Percentiles rank a stretch among this genome's conserved stretches.
Conservation (phyloP, 2,329 filamentous ascomycete species). For the Didymella keratinophila region DNA sequence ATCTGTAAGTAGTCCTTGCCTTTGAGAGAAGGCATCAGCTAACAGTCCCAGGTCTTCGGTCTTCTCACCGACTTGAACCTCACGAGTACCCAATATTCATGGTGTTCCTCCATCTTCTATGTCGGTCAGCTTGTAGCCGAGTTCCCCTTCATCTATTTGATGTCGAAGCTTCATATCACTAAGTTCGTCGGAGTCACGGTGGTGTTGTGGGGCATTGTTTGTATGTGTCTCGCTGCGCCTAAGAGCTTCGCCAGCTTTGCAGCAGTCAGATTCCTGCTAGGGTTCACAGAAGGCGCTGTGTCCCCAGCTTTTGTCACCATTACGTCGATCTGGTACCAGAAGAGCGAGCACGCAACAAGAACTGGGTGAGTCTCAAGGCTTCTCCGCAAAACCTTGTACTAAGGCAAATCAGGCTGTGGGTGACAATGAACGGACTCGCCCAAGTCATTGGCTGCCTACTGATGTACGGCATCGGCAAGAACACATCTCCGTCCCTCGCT, state of each 20-base stretch:
- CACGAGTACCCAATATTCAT: conserved; percentile 58
- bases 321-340: conserved; percentile 47
- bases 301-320: conserved; percentile 58
- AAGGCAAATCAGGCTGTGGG: conserved; percentile 46
- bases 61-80: conserved; percentile 58
- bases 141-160: conserved; percentile 61
- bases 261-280: conserved; percentile 52
- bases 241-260: conserved; percentile 53
- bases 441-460: conserved; percentile 57
- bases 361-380: conserved; percentile 21
- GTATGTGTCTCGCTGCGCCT: conserved; percentile 55
- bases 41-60: conserved; percentile 45
- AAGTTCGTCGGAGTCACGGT: conserved; percentile 60
- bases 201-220: conserved; percentile 53
- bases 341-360: conserved; percentile 38
- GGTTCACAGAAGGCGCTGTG: conserved; percentile 56
- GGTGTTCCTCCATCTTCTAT: conserved; percentile 58
- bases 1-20: too few species aligned
- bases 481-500: conserved; percentile 48
- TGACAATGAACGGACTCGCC: conserved; percentile 57
- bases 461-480: conserved; percentile 61
- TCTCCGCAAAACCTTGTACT: neutral
- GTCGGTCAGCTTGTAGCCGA: conserved; percentile 53
- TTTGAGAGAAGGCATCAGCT: too few species aligned
- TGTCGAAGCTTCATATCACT: conserved; percentile 59